These are phyloP conservation scores for Microascus cirrosus DNA, from an alignment of 2,329 filamentous ascomycete species.

Conservation along the genomic window DNA sequence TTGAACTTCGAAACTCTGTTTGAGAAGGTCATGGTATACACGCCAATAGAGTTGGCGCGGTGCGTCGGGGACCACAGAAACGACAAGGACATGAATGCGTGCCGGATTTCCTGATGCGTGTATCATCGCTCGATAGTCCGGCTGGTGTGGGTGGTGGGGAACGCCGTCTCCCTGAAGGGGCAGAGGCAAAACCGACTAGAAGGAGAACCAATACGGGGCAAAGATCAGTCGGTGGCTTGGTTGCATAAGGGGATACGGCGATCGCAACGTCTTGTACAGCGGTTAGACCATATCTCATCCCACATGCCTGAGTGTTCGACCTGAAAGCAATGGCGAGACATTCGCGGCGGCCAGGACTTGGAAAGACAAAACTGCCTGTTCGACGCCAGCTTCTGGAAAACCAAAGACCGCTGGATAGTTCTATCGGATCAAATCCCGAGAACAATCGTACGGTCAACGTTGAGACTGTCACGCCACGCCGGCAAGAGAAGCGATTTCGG, in stretches of 20 bases:
- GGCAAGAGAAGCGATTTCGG: neutral
- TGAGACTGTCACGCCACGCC: neutral
- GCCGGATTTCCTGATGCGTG: neutral
- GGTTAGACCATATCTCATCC: neutral
- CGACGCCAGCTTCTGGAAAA: neutral
- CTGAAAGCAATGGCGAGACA: neutral
- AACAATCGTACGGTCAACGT: neutral
- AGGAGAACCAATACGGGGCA: neutral
- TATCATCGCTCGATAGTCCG: neutral
- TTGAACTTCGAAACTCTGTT: neutral
- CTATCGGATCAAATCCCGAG: neutral
- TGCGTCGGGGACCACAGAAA: neutral
- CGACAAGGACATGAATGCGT: neutral
- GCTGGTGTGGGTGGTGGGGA: neutral
- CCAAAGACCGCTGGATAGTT: neutral
- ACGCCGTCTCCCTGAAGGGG: neutral
- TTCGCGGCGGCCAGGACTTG: neutral
- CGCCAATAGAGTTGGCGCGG: neutral
- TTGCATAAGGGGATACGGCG: neutral
- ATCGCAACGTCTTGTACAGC: neutral
- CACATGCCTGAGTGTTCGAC: neutral
- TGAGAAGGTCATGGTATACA: neutral
- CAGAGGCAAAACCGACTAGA: neutral
- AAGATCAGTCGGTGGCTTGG: neutral
- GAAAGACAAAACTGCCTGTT: neutral